phyloP scores from a whole-genome alignment of 345 rosid genomes.

The Salix dunnii region DNA sequence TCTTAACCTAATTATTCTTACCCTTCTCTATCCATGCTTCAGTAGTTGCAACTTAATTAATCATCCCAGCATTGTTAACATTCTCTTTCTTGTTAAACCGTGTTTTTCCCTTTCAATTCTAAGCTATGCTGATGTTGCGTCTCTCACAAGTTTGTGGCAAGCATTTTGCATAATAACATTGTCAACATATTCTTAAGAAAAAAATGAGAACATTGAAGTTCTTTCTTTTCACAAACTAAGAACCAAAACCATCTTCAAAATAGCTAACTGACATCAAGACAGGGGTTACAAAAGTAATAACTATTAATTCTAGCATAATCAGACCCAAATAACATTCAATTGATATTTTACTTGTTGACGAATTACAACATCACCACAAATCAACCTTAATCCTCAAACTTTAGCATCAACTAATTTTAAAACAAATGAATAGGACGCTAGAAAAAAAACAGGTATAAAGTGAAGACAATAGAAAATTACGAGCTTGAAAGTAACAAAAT shows the following conservation, averaged over 20 bases:
- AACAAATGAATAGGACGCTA: constrained; percentile 5
- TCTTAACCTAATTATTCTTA: background rate
- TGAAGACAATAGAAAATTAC: background rate
- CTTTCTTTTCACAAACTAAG: background rate
- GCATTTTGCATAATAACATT: background rate
- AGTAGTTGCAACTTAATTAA: background rate
- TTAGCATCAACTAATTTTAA: background rate
- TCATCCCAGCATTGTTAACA: background rate
- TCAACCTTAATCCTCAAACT: constrained; percentile 9
- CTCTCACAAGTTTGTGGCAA: background rate
- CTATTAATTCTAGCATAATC: background rate
- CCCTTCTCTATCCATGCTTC: background rate
- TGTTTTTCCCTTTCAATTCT: background rate
- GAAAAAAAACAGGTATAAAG: constrained; percentile 1
- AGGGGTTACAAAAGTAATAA: background rate
- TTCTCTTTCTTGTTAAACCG: background rate
- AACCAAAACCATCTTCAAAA: background rate
- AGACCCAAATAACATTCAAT: background rate
- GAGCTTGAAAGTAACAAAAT: constrained; percentile 6
- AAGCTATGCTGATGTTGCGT: background rate
- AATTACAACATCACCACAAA: background rate
- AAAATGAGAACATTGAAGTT: background rate
- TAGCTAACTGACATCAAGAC: background rate
- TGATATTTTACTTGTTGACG: background rate
- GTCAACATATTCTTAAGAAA: background rate